Conservation (phyloP, 2,329 filamentous ascomycete genomes). For the Thermomyces lanuginosus region DNA sequence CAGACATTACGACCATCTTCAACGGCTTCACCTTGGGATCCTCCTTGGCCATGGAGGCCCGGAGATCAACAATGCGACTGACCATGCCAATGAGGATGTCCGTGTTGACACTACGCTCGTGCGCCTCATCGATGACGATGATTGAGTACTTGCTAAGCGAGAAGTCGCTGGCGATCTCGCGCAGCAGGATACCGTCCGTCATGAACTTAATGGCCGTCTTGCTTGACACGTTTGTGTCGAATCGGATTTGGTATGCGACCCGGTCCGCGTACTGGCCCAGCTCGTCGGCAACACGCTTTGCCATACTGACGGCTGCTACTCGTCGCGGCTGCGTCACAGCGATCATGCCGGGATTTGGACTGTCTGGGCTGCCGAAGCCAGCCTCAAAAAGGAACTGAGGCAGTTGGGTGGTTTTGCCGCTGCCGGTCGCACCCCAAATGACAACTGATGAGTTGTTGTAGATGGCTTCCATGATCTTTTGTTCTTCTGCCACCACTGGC, state of each 20-base stretch:
- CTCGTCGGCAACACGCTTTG: conserved; percentile 76
- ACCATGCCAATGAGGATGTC: conserved; percentile 97
- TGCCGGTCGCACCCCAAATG: conserved; percentile 87
- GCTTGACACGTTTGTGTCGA: conserved; percentile 64
- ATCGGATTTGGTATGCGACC: conserved; percentile 89
- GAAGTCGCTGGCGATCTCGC: conserved; percentile 83
- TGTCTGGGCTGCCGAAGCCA: conserved; percentile 64
- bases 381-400: conserved; percentile 93
- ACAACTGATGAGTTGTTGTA: conserved; percentile 82
- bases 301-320: conserved; percentile 94
- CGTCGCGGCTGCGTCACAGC: conserved; percentile 87
- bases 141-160: conserved; percentile 77
- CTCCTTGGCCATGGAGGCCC: conserved; percentile 57
- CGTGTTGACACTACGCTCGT: conserved; percentile 93
- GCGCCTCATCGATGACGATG: conserved; percentile 89
- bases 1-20: conserved; percentile 96
- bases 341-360: conserved; percentile 78
- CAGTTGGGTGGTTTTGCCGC: conserved; percentile 92
- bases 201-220: conserved; percentile 95
- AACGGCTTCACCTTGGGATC: conserved; percentile 57
- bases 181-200: conserved; percentile 89
- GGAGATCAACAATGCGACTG: conserved; percentile 74
- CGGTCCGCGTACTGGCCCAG: conserved; percentile 58
- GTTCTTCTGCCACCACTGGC: conserved; percentile 86
- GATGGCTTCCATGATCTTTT: conserved; percentile 95